Percentiles rank a stretch among this genome's conserved stretches.
These are phyloP conservation scores for Paramecium pentaurelia DNA, from an alignment of 73 alveolate genomes.

Conservation along the genomic window DNA sequence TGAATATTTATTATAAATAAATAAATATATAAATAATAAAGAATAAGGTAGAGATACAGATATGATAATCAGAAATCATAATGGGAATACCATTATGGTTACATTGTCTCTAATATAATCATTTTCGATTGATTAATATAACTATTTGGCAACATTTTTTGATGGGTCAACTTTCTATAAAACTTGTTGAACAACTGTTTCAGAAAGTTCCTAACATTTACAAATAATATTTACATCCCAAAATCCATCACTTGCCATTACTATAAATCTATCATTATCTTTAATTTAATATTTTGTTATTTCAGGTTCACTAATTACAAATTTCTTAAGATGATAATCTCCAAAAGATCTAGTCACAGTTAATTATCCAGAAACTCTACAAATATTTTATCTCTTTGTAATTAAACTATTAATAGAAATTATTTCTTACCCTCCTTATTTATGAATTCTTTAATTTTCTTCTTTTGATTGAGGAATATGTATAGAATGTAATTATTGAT, in stretches of 20 bases:
- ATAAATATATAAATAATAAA: neutral
- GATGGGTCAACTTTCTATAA: neutral
- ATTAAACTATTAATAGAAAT: neutral
- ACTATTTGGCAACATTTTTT: conserved; percentile 3
- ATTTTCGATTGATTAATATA: neutral
- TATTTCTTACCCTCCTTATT: conserved; percentile 20
- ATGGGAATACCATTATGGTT: conserved; percentile 22
- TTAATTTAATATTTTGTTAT: neutral
- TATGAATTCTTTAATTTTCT: neutral
- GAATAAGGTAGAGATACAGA: neutral
- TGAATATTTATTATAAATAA: too few relatives aligned
- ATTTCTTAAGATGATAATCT: conserved; percentile 10
- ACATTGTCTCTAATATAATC: conserved; percentile 37
- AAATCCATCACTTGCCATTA: conserved; percentile 43
- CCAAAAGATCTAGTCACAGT: conserved; percentile 29
- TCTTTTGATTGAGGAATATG: neutral
- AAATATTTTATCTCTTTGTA: neutral
- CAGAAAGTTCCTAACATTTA: conserved; percentile 28
- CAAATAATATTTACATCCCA: neutral
- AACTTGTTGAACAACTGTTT: neutral
- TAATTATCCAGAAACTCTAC: neutral
- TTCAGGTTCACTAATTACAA: neutral
- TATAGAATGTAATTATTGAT: neutral
- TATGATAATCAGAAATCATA: neutral
- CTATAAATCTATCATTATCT: neutral